These are phyloP conservation scores for Nannochloris sp. DNA, from an alignment of 139 green algal genomes.

Conservation along the genomic window DNA sequence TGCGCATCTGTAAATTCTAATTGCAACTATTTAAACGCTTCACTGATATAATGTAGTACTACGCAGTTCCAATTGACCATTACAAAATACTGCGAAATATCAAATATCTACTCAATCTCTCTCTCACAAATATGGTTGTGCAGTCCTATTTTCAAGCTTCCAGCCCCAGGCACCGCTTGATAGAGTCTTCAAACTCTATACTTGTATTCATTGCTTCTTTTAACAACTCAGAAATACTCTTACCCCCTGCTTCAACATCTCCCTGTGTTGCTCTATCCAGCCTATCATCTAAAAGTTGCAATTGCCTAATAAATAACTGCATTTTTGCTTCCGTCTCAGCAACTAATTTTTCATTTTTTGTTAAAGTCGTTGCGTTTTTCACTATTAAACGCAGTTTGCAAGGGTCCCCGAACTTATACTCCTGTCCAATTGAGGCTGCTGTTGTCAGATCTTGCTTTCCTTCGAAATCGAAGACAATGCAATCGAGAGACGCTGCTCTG, in stretches of 20 bases:
- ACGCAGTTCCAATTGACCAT: no score
- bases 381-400: background rate
- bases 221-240: background rate
- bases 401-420: constrained; percentile 1
- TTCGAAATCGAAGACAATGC: background rate
- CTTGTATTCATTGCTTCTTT: background rate
- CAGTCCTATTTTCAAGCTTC: background rate
- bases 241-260: background rate
- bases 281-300: constrained; percentile 12
- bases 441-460: background rate
- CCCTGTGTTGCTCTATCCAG: constrained; percentile 1
- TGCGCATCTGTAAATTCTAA: no score
- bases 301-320: background rate
- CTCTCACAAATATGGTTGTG: no score
- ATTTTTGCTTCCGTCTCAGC: background rate
- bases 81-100: no score
- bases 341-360: background rate
- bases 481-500: background rate
- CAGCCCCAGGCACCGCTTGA: background rate
- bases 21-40: no score
- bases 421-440: background rate
- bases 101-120: no score
- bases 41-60: no score
- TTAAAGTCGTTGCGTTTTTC: constrained; percentile 2
- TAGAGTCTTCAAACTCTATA: background rate